Conservation (phyloP, 192 early-diverging fungal species). For the Coemansia sp. region DNA sequence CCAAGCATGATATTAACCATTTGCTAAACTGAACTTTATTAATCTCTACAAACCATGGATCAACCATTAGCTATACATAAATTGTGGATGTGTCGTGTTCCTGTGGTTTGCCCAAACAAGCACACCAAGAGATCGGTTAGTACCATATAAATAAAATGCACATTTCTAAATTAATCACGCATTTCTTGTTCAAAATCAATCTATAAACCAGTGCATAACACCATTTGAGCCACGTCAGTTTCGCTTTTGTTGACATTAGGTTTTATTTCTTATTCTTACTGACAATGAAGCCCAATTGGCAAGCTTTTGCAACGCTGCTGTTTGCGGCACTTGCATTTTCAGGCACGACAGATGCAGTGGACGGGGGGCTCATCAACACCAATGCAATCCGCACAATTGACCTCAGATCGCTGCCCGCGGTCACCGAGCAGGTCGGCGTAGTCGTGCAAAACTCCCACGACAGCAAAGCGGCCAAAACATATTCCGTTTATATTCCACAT, state of each 20-base stretch:
- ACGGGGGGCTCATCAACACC: slow-evolving; percentile 36
- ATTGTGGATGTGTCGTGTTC: too few relatives aligned
- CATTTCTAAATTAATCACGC: too few relatives aligned
- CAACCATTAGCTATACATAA: too few relatives aligned
- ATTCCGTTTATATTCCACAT: slow-evolving; percentile 22
- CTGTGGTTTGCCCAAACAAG: too few relatives aligned
- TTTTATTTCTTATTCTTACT: not conserved
- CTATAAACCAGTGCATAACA: too few relatives aligned
- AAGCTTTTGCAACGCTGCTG: not conserved
- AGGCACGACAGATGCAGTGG: not conserved
- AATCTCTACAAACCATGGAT: not conserved
- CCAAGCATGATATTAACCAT: slow-evolving; percentile 34
- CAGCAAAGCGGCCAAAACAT: slow-evolving; percentile 23
- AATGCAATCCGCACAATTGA: slow-evolving; percentile 51
- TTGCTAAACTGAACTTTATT: slow-evolving; percentile 29
- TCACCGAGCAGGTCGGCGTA: slow-evolving; percentile 53
- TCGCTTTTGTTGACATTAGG: not conserved
- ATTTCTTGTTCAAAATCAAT: too few relatives aligned
- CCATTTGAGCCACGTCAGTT: not conserved
- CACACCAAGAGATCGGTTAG: too few relatives aligned
- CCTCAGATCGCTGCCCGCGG: slow-evolving; percentile 34
- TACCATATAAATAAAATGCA: too few relatives aligned
- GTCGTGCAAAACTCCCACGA: slow-evolving; percentile 49
- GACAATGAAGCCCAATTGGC: not conserved
- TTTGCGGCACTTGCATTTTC: not conserved